phyloP scores from a whole-genome alignment of 75 land plant species.

The Sequoiadendron giganteum region DNA sequence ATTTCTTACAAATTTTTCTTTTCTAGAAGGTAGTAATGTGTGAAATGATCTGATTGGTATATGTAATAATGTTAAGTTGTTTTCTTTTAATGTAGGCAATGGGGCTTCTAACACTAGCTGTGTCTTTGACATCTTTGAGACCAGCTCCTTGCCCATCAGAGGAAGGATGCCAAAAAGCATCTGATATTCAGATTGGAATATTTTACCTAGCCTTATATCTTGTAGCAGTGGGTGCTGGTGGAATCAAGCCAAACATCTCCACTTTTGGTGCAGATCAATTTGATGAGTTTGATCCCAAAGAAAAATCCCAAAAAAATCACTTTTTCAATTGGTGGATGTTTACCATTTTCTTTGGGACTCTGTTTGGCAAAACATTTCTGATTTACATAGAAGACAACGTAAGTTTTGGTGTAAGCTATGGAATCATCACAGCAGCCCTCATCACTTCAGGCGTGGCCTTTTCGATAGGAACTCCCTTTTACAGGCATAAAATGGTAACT shows the following conservation, averaged over 20 bases:
- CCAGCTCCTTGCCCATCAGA: slow-evolving; percentile 44
- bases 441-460: slow-evolving; percentile 26
- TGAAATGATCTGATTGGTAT: no score
- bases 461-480: slow-evolving; percentile 51
- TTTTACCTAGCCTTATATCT: slow-evolving; percentile 84
- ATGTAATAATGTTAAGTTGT: no score
- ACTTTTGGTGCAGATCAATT: slow-evolving; percentile 96
- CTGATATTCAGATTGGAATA: slow-evolving; percentile 61
- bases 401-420: slow-evolving; percentile 31
- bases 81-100: slow-evolving; percentile 35
- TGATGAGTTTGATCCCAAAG: slow-evolving; percentile 70
- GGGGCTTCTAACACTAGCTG: slow-evolving; percentile 75
- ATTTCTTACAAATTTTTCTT: no score
- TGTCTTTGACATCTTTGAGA: slow-evolving; percentile 61
- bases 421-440: slow-evolving; percentile 33
- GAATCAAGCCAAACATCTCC: slow-evolving; percentile 90
- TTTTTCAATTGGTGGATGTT: slow-evolving; percentile 86
- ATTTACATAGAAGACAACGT: slow-evolving; percentile 24
- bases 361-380: no score
- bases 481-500: slow-evolving; percentile 56
- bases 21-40: no score
- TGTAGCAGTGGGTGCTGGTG: slow-evolving; percentile 88
- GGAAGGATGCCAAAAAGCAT: slow-evolving; percentile 48
- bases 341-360: no score
- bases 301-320: slow-evolving; percentile 71